Evolutionary conservation across 1,139 yeast species (phyloP).

Genomic region (Pichia terricola): DNA sequence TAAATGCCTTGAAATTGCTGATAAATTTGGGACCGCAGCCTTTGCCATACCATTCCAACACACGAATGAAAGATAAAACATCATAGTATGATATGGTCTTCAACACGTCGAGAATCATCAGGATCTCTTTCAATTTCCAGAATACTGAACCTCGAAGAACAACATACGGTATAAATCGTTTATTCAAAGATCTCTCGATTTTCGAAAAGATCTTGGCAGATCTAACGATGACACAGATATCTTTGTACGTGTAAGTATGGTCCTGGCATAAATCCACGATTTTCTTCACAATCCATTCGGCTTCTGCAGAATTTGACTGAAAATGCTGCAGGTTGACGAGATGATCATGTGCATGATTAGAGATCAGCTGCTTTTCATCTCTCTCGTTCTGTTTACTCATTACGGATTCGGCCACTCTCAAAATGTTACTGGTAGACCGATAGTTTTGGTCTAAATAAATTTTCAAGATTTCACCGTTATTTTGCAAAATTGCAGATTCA

Average conservation of each 20-base stretch:
- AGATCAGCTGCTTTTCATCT: slow-evolving; percentile 33
- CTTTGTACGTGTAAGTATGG: slow-evolving; percentile 33
- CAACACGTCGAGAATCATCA: slow-evolving; percentile 52
- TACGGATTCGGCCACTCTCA: slow-evolving; percentile 54
- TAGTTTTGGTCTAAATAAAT: slow-evolving; percentile 57
- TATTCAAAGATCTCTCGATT: slow-evolving; percentile 55
- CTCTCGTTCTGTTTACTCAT: slow-evolving; percentile 54
- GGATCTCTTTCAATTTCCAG: slow-evolving; percentile 71
- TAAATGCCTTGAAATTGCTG: slow-evolving; percentile 28
- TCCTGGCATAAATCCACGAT: slow-evolving; percentile 2
- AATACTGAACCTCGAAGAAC: slow-evolving; percentile 67
- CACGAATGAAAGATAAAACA: slow-evolving; percentile 46
- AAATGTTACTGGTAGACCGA: slow-evolving; percentile 63
- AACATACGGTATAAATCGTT: slow-evolving; percentile 48
- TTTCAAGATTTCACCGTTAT: slow-evolving; percentile 17
- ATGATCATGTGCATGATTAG: slow-evolving; percentile 34
- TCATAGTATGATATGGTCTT: slow-evolving; percentile 55
- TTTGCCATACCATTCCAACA: slow-evolving; percentile 51
- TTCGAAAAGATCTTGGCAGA: slow-evolving; percentile 39
- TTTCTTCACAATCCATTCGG: slow-evolving; percentile 5
- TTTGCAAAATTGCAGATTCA: slow-evolving; percentile 36
- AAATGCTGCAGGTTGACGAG: slow-evolving; percentile 29
- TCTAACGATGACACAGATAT: slow-evolving; percentile 67
- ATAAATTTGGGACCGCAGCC: slow-evolving; percentile 63
- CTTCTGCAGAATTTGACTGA: slow-evolving; percentile 1